Conservation (phyloP, 2,329 filamentous ascomycete species). For the Raffaelea arxii region DNA sequence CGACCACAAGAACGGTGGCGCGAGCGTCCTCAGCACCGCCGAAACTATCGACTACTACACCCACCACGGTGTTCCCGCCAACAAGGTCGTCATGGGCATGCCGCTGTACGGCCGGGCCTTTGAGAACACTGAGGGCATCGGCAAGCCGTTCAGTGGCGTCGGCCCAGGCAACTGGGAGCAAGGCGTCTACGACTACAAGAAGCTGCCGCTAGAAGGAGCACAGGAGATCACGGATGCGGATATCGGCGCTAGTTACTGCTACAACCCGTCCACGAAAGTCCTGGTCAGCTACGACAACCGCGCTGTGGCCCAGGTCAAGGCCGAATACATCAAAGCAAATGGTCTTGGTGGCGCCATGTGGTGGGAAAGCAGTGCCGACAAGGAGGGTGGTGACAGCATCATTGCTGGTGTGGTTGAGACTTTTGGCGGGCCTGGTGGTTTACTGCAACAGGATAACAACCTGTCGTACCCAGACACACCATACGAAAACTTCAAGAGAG, state of each 20-base stretch:
- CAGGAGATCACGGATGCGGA: constrained; percentile 54
- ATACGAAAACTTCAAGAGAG: constrained; percentile 59
- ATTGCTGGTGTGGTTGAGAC: constrained; percentile 53
- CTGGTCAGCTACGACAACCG: constrained; percentile 76
- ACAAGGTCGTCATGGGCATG: constrained; percentile 84
- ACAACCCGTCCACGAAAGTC: constrained; percentile 49
- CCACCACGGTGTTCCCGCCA: constrained; percentile 48
- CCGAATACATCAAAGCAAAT: constrained; percentile 55
- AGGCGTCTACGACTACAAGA: constrained; percentile 85
- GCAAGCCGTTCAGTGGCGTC: constrained; percentile 57
- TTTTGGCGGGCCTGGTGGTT: constrained; percentile 40
- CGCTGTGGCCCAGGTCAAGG: constrained; percentile 58
- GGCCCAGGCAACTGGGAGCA: constrained; percentile 77
- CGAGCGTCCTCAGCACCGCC: constrained; percentile 71
- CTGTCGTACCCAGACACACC: constrained; percentile 54
- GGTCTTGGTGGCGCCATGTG: constrained; percentile 88
- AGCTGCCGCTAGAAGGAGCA: constrained; percentile 59
- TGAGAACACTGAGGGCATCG: constrained; percentile 64
- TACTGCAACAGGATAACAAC: constrained; percentile 49
- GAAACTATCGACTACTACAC: constrained; percentile 64
- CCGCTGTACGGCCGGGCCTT: constrained; percentile 87
- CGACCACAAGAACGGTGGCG: neutral
- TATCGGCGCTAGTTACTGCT: constrained; percentile 67
- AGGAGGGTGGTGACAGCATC: constrained; percentile 53
- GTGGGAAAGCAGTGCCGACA: constrained; percentile 86